phyloP scores from a whole-genome alignment of 768 basidiomycete genomes.

The Tylopilus sp. region DNA sequence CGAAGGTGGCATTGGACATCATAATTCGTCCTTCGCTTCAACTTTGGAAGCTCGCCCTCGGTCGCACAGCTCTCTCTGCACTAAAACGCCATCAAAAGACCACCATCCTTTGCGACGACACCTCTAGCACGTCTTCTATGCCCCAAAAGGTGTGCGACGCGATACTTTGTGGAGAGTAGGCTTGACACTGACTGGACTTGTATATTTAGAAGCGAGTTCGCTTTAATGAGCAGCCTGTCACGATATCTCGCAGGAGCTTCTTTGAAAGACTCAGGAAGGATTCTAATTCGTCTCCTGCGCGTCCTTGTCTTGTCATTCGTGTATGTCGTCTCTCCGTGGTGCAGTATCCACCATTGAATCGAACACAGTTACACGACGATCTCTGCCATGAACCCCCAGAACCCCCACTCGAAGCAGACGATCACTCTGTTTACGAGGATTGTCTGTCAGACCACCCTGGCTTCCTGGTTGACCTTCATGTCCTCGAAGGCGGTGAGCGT shows the following conservation, averaged over 20 bases:
- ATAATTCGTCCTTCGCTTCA: conserved; percentile 23
- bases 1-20: conserved; percentile 17
- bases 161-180: not conserved
- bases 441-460: conserved; percentile 22
- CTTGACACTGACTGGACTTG: conserved; percentile 1
- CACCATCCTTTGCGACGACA: not conserved
- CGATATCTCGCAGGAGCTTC: conserved; percentile 19
- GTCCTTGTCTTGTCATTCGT: conserved; percentile 28
- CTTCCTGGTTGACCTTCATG: conserved; percentile 16
- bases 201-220: conserved; percentile 24
- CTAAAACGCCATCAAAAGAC: conserved; percentile 11
- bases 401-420: conserved; percentile 10
- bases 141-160: conserved; percentile 18
- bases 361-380: conserved; percentile 14
- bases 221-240: conserved; percentile 26
- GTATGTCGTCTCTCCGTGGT: conserved; percentile 10
- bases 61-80: not conserved
- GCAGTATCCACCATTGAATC: not conserved
- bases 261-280: conserved; percentile 14
- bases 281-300: conserved; percentile 14
- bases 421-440: conserved; percentile 28
- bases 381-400: not conserved
- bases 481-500: conserved; percentile 14
- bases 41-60: conserved; percentile 18
- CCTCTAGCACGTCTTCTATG: conserved; percentile 6